Evolutionary conservation across 2,329 filamentous ascomycete genomes (phyloP).

Genomic region (Xylaria sp.): DNA sequence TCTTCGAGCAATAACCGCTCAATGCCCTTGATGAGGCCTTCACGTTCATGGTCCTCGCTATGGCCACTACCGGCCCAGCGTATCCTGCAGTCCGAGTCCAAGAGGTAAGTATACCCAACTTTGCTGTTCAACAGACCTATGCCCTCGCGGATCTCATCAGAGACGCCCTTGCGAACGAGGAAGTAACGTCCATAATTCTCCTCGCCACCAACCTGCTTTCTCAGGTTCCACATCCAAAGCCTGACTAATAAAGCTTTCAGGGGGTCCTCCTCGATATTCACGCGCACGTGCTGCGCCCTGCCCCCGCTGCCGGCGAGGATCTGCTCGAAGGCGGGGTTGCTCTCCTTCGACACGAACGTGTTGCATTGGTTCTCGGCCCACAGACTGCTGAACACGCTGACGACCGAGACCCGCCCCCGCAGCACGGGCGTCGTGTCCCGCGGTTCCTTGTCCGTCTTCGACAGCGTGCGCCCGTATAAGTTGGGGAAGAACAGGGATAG

Average conservation of each 20-base stretch:
- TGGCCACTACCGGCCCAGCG: conserved; percentile 90
- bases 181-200: conserved; percentile 71
- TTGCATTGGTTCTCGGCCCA: conserved; percentile 88
- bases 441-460: conserved; percentile 62
- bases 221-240: conserved; percentile 66
- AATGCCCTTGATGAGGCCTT: conserved; percentile 73
- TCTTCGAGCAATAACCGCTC: conserved; percentile 69
- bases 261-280: conserved; percentile 88
- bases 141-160: conserved; percentile 69
- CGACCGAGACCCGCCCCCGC: conserved; percentile 77
- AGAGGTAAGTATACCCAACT: conserved; percentile 92
- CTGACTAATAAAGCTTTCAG: conserved; percentile 71
- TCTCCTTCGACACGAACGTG: conserved; percentile 72
- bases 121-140: conserved; percentile 85
- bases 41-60: conserved; percentile 72
- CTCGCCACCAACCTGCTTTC: conserved; percentile 60
- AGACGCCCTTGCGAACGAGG: conserved; percentile 67
- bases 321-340: conserved; percentile 76
- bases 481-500: conserved; percentile 94
- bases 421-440: conserved; percentile 81
- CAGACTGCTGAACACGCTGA: conserved; percentile 81
- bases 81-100: conserved; percentile 89
- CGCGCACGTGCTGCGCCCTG: conserved; percentile 78
- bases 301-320: conserved; percentile 65
- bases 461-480: conserved; percentile 81